phyloP scores from a whole-genome alignment of 805 yeast species.

The Cephaloascus fragrans region DNA sequence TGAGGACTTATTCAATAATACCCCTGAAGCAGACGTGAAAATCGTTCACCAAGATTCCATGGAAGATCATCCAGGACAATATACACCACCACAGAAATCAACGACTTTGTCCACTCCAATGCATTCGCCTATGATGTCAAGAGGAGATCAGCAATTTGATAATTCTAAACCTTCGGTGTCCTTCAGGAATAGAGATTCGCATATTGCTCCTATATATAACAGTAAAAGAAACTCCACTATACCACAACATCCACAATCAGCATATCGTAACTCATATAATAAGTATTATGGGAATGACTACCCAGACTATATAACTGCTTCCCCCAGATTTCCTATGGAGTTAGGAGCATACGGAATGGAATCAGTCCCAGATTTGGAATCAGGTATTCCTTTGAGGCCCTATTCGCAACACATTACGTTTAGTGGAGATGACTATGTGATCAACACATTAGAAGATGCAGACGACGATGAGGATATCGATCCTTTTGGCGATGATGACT shows the following conservation, averaged over 20 bases:
- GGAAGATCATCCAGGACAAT: background rate
- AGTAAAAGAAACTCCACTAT: background rate
- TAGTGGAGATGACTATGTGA: slow-evolving; percentile 26
- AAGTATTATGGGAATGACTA: background rate
- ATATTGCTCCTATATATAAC: background rate
- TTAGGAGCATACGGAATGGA: background rate
- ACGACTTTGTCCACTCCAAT: background rate
- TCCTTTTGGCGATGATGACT: slow-evolving; percentile 35
- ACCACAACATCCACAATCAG: background rate
- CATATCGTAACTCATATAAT: background rate
- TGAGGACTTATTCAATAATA: no score
- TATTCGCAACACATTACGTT: slow-evolving; percentile 10
- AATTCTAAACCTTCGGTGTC: background rate
- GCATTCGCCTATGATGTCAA: background rate
- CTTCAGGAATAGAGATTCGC: background rate
- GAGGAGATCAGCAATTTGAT: background rate
- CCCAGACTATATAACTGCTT: background rate
- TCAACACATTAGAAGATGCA: slow-evolving; percentile 29
- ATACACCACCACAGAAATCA: background rate
- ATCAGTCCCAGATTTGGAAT: background rate
- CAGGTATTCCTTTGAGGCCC: slow-evolving; percentile 10
- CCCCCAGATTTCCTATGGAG: slow-evolving; percentile 1
- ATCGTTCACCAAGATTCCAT: background rate
- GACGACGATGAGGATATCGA: slow-evolving; percentile 23
- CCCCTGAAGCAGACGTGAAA: background rate